Evolutionary conservation across 306 rosid genomes (phyloP).

Genomic region (Macrotyloma uniflorum): DNA sequence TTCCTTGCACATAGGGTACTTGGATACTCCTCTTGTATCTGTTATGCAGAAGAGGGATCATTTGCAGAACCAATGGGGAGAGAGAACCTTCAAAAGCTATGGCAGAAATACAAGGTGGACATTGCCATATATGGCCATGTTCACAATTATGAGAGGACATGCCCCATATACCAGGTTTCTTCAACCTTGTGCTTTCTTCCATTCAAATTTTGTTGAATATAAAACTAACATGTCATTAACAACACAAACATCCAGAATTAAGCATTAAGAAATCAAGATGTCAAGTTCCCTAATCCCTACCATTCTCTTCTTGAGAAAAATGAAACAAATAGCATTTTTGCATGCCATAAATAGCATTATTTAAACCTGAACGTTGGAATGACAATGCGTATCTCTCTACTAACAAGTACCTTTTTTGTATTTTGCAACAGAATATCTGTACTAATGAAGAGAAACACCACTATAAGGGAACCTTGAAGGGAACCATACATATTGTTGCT

Average conservation of each 20-base stretch:
- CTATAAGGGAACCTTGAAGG: conserved; percentile 70
- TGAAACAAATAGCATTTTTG: neutral
- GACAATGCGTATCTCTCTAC: conserved; percentile 11
- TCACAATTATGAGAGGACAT: conserved; percentile 86
- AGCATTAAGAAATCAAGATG: neutral
- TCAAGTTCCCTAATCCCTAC: neutral
- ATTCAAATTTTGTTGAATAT: neutral
- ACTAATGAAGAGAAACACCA: conserved; percentile 67
- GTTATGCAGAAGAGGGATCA: conserved; percentile 87
- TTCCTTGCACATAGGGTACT: conserved; percentile 91
- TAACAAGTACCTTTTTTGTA: neutral
- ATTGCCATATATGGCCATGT: conserved; percentile 90
- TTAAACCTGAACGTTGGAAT: conserved; percentile 5
- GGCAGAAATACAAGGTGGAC: conserved; percentile 94
- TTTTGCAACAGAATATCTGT: conserved; percentile 66
- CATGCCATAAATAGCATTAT: conserved; percentile 1
- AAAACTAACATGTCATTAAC: neutral
- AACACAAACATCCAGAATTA: neutral
- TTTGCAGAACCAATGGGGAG: conserved; percentile 95
- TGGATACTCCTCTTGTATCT: conserved; percentile 77
- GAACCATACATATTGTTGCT: conserved; percentile 87
- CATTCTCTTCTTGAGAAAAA: conserved; percentile 11
- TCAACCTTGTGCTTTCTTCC: conserved; percentile 17
- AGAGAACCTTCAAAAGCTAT: conserved; percentile 81
- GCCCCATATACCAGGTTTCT: conserved; percentile 89